These are phyloP conservation scores for Leishmania guyanensis DNA, from an alignment of 208 protist genomes.

Conservation along the genomic window DNA sequence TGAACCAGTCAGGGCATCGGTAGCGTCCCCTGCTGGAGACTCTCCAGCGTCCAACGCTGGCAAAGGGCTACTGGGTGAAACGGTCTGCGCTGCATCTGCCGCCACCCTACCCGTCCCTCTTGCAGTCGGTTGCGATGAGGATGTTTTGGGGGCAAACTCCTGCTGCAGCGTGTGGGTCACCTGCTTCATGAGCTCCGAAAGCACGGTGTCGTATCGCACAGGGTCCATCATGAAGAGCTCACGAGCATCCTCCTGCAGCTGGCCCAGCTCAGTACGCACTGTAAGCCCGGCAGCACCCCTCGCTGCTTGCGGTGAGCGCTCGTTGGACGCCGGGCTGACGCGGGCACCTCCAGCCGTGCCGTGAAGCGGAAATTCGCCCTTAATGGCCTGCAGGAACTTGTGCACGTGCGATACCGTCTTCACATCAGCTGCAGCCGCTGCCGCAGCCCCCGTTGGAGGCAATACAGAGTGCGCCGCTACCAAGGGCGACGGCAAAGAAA, in stretches of 20 bases:
- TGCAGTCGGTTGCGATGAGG: background rate
- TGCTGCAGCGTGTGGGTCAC: conserved; percentile 26
- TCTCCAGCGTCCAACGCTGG: background rate
- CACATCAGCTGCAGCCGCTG: conserved; percentile 24
- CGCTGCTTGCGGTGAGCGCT: background rate
- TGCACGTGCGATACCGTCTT: conserved; percentile 34
- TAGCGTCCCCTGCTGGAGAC: background rate
- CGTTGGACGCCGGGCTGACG: background rate
- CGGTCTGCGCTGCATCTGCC: background rate
- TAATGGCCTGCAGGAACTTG: conserved; percentile 25
- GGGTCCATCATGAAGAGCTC: conserved; percentile 82
- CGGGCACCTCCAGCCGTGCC: background rate
- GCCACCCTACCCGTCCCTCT: background rate
- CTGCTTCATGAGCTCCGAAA: conserved; percentile 67
- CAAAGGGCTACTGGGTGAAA: background rate
- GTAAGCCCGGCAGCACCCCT: conserved; percentile 12
- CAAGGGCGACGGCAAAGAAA: background rate
- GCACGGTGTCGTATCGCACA: conserved; percentile 78
- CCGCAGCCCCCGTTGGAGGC: conserved; percentile 26
- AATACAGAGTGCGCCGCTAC: conserved; percentile 28
- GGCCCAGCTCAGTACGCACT: conserved; percentile 47
- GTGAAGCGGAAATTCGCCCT: background rate
- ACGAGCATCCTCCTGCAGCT: conserved; percentile 65
- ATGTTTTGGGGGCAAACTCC: background rate
- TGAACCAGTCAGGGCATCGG: background rate